Percentiles rank a stretch among this genome's conserved stretches.
phyloP scores from a whole-genome alignment of 2,329 filamentous ascomycete species.

The Curvularia spicifera region DNA sequence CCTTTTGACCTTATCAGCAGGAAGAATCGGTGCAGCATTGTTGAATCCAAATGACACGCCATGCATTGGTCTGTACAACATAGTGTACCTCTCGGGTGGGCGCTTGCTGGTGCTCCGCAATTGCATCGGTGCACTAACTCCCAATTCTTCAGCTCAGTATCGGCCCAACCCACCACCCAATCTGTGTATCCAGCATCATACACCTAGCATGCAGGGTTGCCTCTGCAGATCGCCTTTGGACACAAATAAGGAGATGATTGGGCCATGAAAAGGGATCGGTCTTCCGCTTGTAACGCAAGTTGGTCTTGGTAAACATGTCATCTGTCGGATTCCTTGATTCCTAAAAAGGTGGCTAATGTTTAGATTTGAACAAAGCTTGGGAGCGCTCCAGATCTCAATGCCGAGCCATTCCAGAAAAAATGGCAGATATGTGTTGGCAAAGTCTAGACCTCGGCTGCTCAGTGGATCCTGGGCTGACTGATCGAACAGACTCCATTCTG shows the following conservation, averaged over 20 bases:
- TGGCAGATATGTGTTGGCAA: background rate
- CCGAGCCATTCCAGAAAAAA: background rate
- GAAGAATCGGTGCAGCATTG: background rate
- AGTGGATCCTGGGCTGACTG: background rate
- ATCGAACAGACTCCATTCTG: background rate
- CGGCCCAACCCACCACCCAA: constrained; percentile 15
- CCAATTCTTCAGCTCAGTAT: background rate
- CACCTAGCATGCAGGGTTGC: background rate
- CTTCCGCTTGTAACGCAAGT: background rate
- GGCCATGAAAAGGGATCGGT: background rate
- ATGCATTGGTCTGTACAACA: background rate
- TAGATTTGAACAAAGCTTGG: background rate
- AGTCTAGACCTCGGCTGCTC: background rate
- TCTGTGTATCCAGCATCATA: constrained; percentile 11
- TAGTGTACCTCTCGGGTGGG: background rate
- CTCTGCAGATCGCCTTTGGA: background rate
- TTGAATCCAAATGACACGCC: background rate
- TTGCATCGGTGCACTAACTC: constrained; percentile 1
- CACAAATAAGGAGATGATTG: background rate
- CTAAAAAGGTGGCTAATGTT: background rate
- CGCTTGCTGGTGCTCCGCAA: background rate
- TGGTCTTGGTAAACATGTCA: background rate
- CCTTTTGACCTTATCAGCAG: background rate
- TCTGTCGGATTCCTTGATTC: background rate
- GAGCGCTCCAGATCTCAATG: background rate